These are phyloP conservation scores for Collybia sordida DNA, from an alignment of 768 basidiomycete genomes.

Conservation along the genomic window DNA sequence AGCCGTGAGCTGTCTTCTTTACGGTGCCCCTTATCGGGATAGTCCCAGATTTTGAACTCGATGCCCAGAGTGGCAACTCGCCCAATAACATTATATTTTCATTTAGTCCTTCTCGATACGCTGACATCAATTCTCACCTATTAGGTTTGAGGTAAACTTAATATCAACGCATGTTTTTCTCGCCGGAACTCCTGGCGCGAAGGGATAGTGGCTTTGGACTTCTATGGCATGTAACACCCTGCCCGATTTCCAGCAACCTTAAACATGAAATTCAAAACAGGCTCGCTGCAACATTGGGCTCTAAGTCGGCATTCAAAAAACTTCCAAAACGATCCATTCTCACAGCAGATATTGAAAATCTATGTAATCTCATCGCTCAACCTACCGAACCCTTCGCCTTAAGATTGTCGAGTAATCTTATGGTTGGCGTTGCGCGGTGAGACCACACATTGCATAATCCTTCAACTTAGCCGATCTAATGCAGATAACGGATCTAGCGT, in stretches of 20 bases:
- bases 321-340: slow-evolving; percentile 82
- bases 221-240: slow-evolving; percentile 57
- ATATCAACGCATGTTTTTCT: slow-evolving; percentile 71
- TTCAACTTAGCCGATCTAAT: background rate
- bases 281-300: slow-evolving; percentile 89
- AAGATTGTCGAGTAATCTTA: slow-evolving; percentile 82
- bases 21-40: too few species aligned
- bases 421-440: slow-evolving; percentile 88
- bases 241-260: background rate
- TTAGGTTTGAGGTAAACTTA: too few species aligned
- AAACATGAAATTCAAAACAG: slow-evolving; percentile 38
- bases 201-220: slow-evolving; percentile 88
- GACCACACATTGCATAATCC: slow-evolving; percentile 14
- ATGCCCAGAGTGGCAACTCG: too few species aligned
- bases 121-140: too few species aligned
- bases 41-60: too few species aligned
- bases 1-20: too few species aligned
- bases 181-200: slow-evolving; percentile 74
- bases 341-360: slow-evolving; percentile 76
- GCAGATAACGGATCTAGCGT: slow-evolving; percentile 22
- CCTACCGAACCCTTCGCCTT: slow-evolving; percentile 88
- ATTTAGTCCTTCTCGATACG: too few species aligned
- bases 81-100: too few species aligned
- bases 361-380: slow-evolving; percentile 79
- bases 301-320: slow-evolving; percentile 83